Evolutionary conservation across 2,329 filamentous ascomycete species (phyloP), one percentile per base, ranked within the genome.

Genomic region (Pseudogymnoascus sp.): DNA sequence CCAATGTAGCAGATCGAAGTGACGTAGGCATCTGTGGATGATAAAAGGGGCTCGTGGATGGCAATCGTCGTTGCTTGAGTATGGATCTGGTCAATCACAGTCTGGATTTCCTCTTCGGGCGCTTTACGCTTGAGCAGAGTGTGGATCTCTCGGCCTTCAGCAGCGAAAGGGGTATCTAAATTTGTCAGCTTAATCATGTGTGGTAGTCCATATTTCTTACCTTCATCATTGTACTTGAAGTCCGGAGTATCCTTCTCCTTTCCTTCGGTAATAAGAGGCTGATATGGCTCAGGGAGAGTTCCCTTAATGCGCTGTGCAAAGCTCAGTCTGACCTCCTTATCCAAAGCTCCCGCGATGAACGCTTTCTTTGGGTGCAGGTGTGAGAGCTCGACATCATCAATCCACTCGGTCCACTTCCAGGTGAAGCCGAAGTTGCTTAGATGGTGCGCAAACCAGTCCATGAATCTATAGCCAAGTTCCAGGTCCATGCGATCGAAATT

Each of bases 331-430:
- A 99, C 96, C 77, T 99, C 95, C 79, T 97, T 97, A 73, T 99
- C 95, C 64, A 99, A 78, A 3, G 91, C 89, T 19, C 92, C 93
- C 62, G 88, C 81, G 67, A 99, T 95, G 76, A 99, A 97, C 33
- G 93, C 91, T 77, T 97, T 97, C 77, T 88, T 89, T 1, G 95
- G 93, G 73, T 96, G 86, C 35, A 95, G 78, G 65, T 88, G 80
- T 0, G 90, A 84, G 26, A 96, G 82, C 46, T 86, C 82, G 15
- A 96, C 86, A 73, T 97, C 92, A 15, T 93, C 91, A 59, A 90
- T 83, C 95, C 95, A 99, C 77, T 99, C 95, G 15, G 89, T 88
- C 95, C 95, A 99, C 77, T 97, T 97, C 95, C 95, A 99, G 9
- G 95, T 95, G 74, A 97, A 99, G 62, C 96, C 95, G 73, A 99